These are phyloP conservation scores for Volvox reticuliferus DNA, from an alignment of 139 green algal genomes.

Conservation along the genomic window DNA sequence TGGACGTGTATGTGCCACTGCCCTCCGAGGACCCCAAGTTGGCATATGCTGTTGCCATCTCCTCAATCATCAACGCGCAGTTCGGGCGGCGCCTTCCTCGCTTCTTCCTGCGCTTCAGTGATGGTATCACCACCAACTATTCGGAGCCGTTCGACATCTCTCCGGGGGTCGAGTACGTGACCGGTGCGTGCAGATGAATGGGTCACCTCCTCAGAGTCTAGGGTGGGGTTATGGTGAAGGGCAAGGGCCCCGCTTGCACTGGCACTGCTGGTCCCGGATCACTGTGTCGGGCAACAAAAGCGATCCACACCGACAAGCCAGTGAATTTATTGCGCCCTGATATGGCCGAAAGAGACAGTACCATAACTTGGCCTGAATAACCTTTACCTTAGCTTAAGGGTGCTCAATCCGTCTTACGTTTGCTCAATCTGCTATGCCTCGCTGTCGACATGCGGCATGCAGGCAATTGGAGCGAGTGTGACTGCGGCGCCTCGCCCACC, in stretches of 20 bases:
- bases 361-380: too few species aligned
- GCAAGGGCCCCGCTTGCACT: too few species aligned
- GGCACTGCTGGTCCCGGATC: too few species aligned
- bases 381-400: too few species aligned
- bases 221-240: too few species aligned
- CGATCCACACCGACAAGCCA: too few species aligned
- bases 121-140: slow-evolving; percentile 39
- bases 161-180: neutral
- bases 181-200: neutral
- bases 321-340: too few species aligned
- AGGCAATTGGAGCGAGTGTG: slow-evolving; percentile 16
- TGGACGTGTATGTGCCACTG: neutral
- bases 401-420: too few species aligned
- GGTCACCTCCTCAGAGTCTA: too few species aligned
- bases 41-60: neutral
- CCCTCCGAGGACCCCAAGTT: neutral
- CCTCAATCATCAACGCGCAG: neutral
- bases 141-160: slow-evolving; percentile 36
- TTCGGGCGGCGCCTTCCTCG: neutral
- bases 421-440: too few species aligned
- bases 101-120: slow-evolving; percentile 39
- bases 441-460: neutral
- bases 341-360: too few species aligned
- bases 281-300: too few species aligned
- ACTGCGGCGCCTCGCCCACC: neutral